Evolutionary conservation across 495 filamentous ascomycete genomes (phyloP).

Genomic region (Eremomyces bilateralis): DNA sequence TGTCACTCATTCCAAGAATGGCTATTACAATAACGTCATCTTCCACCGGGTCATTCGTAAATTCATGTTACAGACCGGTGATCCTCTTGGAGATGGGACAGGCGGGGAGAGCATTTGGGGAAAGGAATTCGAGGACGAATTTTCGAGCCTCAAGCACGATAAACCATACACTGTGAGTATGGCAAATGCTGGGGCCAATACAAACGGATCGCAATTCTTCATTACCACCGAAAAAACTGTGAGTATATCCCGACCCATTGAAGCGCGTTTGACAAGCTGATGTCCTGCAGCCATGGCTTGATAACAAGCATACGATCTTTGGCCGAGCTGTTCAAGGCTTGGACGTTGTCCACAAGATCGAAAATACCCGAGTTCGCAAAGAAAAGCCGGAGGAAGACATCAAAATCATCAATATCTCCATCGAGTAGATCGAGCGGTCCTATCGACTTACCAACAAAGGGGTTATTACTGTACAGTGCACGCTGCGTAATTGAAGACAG

Average conservation of each 20-base stretch:
- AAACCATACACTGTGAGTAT: conserved; percentile 91
- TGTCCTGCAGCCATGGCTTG: conserved; percentile 52
- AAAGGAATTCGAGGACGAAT: conserved; percentile 86
- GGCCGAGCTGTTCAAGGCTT: conserved; percentile 72
- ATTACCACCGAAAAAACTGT: conserved; percentile 91
- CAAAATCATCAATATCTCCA: conserved; percentile 82
- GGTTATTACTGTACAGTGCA: too few species aligned
- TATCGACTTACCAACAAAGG: too few species aligned
- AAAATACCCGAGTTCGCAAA: conserved; percentile 78
- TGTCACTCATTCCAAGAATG: conserved; percentile 64
- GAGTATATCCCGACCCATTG: conserved; percentile 9
- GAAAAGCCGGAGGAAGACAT: conserved; percentile 95
- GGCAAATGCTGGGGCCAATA: conserved; percentile 85
- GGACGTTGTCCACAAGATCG: conserved; percentile 93
- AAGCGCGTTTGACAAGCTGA: conserved; percentile 4
- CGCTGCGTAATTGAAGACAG: too few species aligned
- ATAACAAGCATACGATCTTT: conserved; percentile 92
- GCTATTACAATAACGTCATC: conserved; percentile 92
- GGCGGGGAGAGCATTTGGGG: conserved; percentile 97
- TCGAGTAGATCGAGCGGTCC: too few species aligned
- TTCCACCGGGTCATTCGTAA: conserved; percentile 96
- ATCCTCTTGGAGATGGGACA: conserved; percentile 85
- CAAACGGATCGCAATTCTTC: conserved; percentile 68
- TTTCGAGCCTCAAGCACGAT: conserved; percentile 76
- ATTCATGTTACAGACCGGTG: conserved; percentile 94